Evolutionary conservation across 2,329 filamentous ascomycete genomes (phyloP).

Genomic region (Ampelomyces quisqualis): DNA sequence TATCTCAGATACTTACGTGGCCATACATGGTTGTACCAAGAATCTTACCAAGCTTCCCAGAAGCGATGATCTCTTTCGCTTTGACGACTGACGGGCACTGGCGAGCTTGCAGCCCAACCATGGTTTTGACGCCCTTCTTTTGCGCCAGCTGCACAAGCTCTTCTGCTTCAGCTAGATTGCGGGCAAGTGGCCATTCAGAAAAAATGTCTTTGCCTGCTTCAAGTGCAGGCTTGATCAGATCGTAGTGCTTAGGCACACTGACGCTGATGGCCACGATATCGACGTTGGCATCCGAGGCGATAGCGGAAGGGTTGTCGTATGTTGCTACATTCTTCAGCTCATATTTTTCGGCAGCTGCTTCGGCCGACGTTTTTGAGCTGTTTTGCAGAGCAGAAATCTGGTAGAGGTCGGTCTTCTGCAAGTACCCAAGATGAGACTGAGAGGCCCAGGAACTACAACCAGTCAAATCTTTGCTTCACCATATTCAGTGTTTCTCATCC

Average conservation of each 20-base stretch:
- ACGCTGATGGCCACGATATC: conserved; percentile 52
- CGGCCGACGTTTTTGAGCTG: conserved; percentile 47
- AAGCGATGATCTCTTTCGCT: conserved; percentile 47
- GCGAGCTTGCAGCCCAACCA: conserved; percentile 53
- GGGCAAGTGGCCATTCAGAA: conserved; percentile 54
- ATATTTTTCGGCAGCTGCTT: conserved; percentile 43
- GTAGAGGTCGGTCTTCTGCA: conserved; percentile 43
- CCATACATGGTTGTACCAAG: conserved; percentile 39
- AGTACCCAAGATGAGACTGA: conserved; percentile 43
- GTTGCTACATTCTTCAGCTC: conserved; percentile 43
- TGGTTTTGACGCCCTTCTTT: conserved; percentile 45
- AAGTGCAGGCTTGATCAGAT: conserved; percentile 46
- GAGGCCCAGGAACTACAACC: conserved; percentile 40
- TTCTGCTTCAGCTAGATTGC: conserved; percentile 45
- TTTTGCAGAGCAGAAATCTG: conserved; percentile 55
- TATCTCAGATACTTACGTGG: conserved; percentile 8
- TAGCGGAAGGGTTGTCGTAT: conserved; percentile 47
- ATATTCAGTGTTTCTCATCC: background rate
- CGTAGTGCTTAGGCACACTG: conserved; percentile 48
- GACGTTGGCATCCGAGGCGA: conserved; percentile 51
- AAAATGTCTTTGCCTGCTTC: conserved; percentile 48
- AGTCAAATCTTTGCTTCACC: conserved; percentile 3
- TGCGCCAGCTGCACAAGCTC: conserved; percentile 48
- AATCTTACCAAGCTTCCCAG: conserved; percentile 49
- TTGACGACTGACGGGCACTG: conserved; percentile 45